Evolutionary conservation across 345 rosid genomes (phyloP), one percentile per base, ranked within the genome.

Genomic region (Cardamine chenopodiifolia): DNA sequence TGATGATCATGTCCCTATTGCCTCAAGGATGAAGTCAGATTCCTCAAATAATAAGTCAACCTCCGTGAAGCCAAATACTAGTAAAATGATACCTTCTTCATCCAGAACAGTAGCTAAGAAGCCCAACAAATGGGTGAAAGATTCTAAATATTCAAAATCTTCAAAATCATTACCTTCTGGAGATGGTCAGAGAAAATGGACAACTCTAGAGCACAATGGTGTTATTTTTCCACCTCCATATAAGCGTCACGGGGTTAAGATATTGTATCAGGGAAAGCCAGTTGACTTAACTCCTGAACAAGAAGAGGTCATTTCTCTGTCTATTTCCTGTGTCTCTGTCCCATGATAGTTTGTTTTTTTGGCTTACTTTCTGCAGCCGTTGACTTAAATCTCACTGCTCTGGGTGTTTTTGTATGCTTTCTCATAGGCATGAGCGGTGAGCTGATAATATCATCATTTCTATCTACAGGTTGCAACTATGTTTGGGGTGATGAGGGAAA

Each of bases 131-230:
- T 52, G 79, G 70, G 70, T 31, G 83, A 86, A 88, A 82, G 84
- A 80, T 54, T 85, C 91, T 32, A 82, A 88, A 72, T 92, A 89
- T 73, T 84, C 87, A 0, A 92, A 85, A 75, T 90, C 98, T 19
- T 86, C 91, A 2, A 92, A 80, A 81, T 66, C 85, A 59, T 78
- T 78, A 15, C 97, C 97, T 28, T 86, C 99, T 45, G 87, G 93
- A 58, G 99, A 95, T 84, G 99, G 99, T 35, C 99, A 96, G 81
- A 89, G 82, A 78, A 96, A 96, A 81, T 96, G 98, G 99, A 92
- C 85, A 73, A 96, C 95, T 52, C 83, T 96, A 88, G 95, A 74
- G 78, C 99, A 96, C 81, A 92, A 68, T 73, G 99, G 99, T 75
- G 98, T 96, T 68, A 96, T 96, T 75, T 96, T 96, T 55, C 97